A percentile compares a stretch with the other conserved stretches of the same genome.
Conservation (phyloP, 371 early-diverging fungal genomes). For the Amoeboradix gromovi region DNA sequence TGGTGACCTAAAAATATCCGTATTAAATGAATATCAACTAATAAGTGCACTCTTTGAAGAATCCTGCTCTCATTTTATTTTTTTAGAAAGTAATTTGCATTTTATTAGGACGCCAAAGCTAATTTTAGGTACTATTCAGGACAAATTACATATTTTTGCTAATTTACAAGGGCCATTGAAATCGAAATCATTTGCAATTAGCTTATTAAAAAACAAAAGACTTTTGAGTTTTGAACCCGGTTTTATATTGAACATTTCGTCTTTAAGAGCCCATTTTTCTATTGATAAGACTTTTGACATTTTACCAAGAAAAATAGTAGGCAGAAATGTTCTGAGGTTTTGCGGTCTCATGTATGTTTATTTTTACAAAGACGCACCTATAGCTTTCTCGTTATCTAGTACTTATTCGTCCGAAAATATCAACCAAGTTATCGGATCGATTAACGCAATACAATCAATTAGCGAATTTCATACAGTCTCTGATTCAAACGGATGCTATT, state of each 20-base stretch:
- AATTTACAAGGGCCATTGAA: background rate
- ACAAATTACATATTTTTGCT: background rate
- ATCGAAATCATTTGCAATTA: background rate
- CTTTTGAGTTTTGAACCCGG: background rate
- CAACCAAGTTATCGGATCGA: no score
- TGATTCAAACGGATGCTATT: no score
- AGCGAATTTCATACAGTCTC: no score
- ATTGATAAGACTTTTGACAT: background rate
- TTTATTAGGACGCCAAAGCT: background rate
- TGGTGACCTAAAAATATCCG: background rate
- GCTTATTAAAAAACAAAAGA: background rate
- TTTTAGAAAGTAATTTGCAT: background rate
- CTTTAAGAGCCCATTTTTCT: no score
- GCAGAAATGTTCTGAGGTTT: background rate
- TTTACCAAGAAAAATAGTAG: background rate
- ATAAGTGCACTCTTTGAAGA: background rate
- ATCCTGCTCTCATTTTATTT: background rate
- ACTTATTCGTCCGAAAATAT: no score
- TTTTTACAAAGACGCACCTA: no score
- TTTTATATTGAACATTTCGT: no score
- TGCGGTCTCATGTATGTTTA: background rate
- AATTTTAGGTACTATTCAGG: background rate
- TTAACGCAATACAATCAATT: no score
- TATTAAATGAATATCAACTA: background rate
- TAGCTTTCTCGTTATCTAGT: no score